Conservation (phyloP, 192 early-diverging fungal genomes). For the Backusella liffmaniae region DNA sequence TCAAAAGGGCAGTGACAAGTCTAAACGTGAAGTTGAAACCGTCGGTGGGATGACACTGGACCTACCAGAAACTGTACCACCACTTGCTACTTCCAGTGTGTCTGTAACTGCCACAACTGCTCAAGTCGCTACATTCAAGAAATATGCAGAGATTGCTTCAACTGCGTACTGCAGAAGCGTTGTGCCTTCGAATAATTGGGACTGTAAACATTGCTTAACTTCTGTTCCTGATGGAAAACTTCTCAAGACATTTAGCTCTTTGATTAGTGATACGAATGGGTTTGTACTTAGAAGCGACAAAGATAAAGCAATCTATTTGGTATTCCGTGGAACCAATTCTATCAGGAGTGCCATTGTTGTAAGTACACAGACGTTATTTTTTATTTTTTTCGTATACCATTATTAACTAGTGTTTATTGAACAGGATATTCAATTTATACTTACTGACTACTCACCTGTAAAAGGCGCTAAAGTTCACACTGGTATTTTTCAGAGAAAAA, state of each 20-base stretch:
- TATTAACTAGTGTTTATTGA: background rate
- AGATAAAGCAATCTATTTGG: slow-evolving; percentile 17
- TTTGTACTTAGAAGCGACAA: slow-evolving; percentile 18
- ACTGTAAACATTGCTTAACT: slow-evolving; percentile 15
- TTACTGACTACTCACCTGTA: slow-evolving; percentile 19
- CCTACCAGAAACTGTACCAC: background rate
- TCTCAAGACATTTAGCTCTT: slow-evolving; percentile 11
- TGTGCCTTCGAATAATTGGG: background rate
- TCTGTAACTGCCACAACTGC: background rate
- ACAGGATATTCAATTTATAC: slow-evolving; percentile 15
- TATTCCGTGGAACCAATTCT: slow-evolving; percentile 25
- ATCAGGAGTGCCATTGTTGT: slow-evolving; percentile 9
- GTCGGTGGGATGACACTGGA: slow-evolving; percentile 10
- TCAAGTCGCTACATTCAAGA: background rate
- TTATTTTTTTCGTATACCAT: background rate
- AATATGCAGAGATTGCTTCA: slow-evolving; percentile 17
- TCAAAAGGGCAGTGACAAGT: background rate
- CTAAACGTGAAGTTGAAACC: background rate
- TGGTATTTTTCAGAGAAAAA: background rate
- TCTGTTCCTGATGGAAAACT: slow-evolving; percentile 19
- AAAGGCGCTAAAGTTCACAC: slow-evolving; percentile 17
- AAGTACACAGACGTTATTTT: background rate
- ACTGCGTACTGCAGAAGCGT: slow-evolving; percentile 26
- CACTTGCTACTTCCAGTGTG: background rate
- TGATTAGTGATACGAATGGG: slow-evolving; percentile 16